Base-by-base conservation (phyloP, 805 yeast species). In the Maudiozyma barnettii region DNA sequence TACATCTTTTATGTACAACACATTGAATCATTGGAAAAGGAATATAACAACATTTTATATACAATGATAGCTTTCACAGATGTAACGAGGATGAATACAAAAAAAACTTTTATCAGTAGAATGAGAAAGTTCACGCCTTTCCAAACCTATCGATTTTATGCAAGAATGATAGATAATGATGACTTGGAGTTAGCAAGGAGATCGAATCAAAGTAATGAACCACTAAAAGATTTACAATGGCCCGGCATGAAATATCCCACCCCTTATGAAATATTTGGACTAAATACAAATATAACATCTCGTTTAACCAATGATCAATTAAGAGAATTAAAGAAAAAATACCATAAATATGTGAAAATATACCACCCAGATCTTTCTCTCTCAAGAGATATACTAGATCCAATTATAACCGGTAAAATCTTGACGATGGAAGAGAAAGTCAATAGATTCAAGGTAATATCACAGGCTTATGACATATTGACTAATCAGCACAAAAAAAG, bases 231-330 rank as follows among this genome's bases (percentile, higher is more conserved):
- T 31, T 55, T 59, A 22, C 37, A 26, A 19, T 84, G 89, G 89
- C 95, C 95, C 2, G 60, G 61, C 1, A 54, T 67, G 3, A 60
- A 60, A 13, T 57, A 69, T 33, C 89, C 95, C 0, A 67, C 82
- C 0, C 95, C 96, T 0, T 82, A 82, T 57, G 88, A 85, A 31
- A 73, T 89, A 3, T 76, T 88, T 48, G 74, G 75, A 5, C 58
- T 77, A 3, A 12, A 23, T 21, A 16, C 43, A 16, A 19, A 18
- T 8, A 52, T 61, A 2, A 18, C 42, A 21, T 51, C 51, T 5
- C 26, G 37, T 36, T 19, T 50, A 1, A 59, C 62, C 18, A 64
- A 74, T 36, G 14, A 12, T 12, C 73, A 75, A 48, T 60, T 61
- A 43, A 61, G 55, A 10, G 51, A 61, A 29, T 64, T 82, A 44